A percentile compares a stretch with the other conserved stretches of the same genome.
These are phyloP conservation scores for Ganoderma meredithae DNA, from an alignment of 1,284 basidiomycete species.

Conservation along the genomic window DNA sequence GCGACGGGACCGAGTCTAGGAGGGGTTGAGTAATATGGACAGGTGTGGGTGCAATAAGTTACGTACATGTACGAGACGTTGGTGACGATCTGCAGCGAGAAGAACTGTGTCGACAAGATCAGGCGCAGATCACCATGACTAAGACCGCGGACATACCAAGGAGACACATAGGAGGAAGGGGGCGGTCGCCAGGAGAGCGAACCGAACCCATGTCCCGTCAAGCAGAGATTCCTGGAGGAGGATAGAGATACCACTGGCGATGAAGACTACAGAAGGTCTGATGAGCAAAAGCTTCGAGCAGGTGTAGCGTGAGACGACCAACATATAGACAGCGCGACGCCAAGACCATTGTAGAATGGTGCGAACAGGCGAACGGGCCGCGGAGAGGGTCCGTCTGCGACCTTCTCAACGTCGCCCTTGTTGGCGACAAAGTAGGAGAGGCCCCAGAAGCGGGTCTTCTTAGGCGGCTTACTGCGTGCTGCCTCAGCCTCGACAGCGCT, in stretches of 20 bases:
- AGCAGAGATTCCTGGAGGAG: conserved; percentile 73
- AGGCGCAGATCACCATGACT: too few species aligned
- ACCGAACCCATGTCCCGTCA: conserved; percentile 69
- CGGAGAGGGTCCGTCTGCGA: conserved; percentile 35
- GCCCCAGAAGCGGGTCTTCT: conserved; percentile 42
- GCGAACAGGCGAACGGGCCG: conserved; percentile 77
- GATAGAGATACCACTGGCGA: conserved; percentile 61
- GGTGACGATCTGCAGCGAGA: conserved; percentile 66
- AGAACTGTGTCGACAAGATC: conserved; percentile 56
- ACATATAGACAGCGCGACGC: conserved; percentile 71
- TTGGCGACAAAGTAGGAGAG: conserved; percentile 46
- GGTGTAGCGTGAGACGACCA: conserved; percentile 37
- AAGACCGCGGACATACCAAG: conserved; percentile 55
- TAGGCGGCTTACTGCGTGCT: conserved; percentile 38
- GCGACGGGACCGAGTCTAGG: conserved; percentile 72
- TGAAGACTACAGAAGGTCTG: conserved; percentile 56
- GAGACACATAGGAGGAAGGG: conserved; percentile 80
- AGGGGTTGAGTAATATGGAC: conserved; percentile 21
- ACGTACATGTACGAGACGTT: conserved; percentile 65
- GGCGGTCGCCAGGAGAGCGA: conserved; percentile 66
- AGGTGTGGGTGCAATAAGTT: background rate
- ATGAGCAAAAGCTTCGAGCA: conserved; percentile 10
- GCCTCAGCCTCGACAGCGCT: conserved; percentile 39
- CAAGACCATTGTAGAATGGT: conserved; percentile 80
- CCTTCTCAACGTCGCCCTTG: conserved; percentile 60